Evolutionary conservation across 257 asterid genomes (phyloP).

Genomic region (Cynanchum wilfordii): DNA sequence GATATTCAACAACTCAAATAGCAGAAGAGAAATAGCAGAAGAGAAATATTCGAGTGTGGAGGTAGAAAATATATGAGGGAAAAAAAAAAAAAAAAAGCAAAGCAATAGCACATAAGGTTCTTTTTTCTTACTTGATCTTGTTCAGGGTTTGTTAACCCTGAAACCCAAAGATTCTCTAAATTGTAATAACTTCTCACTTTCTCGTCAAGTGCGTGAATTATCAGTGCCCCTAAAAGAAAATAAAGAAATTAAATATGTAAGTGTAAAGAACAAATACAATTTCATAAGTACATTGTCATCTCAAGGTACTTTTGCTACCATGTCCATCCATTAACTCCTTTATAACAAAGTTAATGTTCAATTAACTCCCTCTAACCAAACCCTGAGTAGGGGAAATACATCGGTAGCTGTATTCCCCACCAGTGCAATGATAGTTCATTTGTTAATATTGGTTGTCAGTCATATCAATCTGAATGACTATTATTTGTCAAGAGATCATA

Average conservation of each 20-base stretch:
- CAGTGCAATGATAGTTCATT: not conserved
- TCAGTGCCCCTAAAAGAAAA: conserved; percentile 45
- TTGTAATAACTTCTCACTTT: conserved; percentile 90
- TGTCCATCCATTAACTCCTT: not conserved
- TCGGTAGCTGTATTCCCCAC: not conserved
- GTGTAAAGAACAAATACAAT: not conserved
- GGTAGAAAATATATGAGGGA: not conserved
- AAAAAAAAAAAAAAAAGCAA: not conserved
- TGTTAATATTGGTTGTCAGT: not conserved
- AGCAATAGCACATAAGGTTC: not conserved
- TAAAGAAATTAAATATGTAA: conserved; percentile 6
- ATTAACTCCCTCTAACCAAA: not conserved
- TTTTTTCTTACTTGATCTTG: conserved; percentile 25
- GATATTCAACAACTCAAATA: not conserved
- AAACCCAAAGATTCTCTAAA: conserved; percentile 71
- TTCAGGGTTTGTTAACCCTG: conserved; percentile 37
- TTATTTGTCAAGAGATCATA: not conserved
- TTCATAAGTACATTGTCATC: not conserved
- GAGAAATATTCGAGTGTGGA: not conserved
- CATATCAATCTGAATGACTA: not conserved
- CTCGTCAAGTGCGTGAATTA: conserved; percentile 88
- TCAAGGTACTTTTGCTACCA: not conserved
- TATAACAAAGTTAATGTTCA: not conserved
- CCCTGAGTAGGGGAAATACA: not conserved
- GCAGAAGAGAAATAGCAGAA: not conserved